These are phyloP conservation scores for Myriosclerotinia curreyana DNA, from an alignment of 2,329 filamentous ascomycete species.

Conservation along the genomic window DNA sequence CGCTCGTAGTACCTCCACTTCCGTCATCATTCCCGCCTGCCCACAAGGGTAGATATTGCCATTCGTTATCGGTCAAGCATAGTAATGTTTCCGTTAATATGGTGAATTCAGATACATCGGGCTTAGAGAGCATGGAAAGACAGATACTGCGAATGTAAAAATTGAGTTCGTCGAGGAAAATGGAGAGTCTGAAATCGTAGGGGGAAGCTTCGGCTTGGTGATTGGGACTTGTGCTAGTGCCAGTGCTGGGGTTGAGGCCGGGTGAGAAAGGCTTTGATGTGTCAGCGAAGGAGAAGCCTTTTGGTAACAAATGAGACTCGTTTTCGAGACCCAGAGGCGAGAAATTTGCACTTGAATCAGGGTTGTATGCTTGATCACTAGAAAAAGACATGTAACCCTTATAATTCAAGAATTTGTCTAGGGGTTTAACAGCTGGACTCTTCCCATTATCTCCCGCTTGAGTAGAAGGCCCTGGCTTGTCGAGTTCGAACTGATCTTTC, in stretches of 20 bases:
- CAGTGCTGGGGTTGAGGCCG: not conserved
- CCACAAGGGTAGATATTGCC: constrained; percentile 63
- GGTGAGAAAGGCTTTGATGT: not conserved
- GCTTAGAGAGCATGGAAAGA: constrained; percentile 20
- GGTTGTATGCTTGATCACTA: not conserved
- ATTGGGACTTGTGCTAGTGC: too few species aligned
- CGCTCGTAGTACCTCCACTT: constrained; percentile 48
- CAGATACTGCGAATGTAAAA: constrained; percentile 10
- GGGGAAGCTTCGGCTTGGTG: not conserved
- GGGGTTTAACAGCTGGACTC: not conserved
- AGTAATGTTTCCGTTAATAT: constrained; percentile 46
- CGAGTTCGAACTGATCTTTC: not conserved
- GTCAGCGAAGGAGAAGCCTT: not conserved
- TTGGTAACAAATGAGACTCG: not conserved
- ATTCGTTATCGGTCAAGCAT: constrained; percentile 54
- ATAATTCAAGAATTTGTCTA: not conserved
- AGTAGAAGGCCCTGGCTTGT: not conserved
- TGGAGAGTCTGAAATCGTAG: constrained; percentile 22
- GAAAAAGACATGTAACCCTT: not conserved
- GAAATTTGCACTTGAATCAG: not conserved
- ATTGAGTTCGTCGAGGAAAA: constrained; percentile 23
- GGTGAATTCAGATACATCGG: constrained; percentile 14
- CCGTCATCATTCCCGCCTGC: constrained; percentile 56
- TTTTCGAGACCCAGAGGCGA: not conserved
- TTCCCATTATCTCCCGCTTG: not conserved